Percentiles rank a stretch among this genome's conserved stretches.
phyloP scores from a whole-genome alignment of 805 yeast genomes.

The Yamadazyma insecticola region DNA sequence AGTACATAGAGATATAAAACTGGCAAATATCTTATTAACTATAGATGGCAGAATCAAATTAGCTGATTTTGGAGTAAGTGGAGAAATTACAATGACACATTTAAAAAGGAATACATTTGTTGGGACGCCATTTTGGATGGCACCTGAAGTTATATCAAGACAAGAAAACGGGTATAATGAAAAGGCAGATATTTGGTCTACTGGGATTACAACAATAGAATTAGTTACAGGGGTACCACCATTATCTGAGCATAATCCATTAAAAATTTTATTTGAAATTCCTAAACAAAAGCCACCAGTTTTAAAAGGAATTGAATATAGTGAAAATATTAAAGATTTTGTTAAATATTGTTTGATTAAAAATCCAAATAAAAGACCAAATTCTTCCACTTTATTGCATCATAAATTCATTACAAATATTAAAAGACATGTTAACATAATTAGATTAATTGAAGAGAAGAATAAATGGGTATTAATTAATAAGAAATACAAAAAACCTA shows the following conservation, averaged over 20 bases:
- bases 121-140: slow-evolving; percentile 99
- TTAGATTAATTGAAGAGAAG: slow-evolving; percentile 38
- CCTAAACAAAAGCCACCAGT: slow-evolving; percentile 64
- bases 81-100: slow-evolving; percentile 59
- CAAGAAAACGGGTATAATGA: slow-evolving; percentile 61
- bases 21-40: slow-evolving; percentile 81
- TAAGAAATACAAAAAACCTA: slow-evolving; percentile 12
- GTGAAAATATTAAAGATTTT: slow-evolving; percentile 60
- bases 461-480: slow-evolving; percentile 26
- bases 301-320: slow-evolving; percentile 39
- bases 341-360: slow-evolving; percentile 62
- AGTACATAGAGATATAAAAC: slow-evolving; percentile 87
- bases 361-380: slow-evolving; percentile 61
- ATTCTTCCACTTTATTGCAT: slow-evolving; percentile 51
- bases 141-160: slow-evolving; percentile 83
- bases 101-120: slow-evolving; percentile 70
- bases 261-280: slow-evolving; percentile 68
- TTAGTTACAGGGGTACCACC: slow-evolving; percentile 83
- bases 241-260: slow-evolving; percentile 63
- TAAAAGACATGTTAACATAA: slow-evolving; percentile 22
- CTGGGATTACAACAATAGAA: slow-evolving; percentile 90
- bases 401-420: slow-evolving; percentile 45
- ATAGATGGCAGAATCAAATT: slow-evolving; percentile 66
- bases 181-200: slow-evolving; percentile 93
- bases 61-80: slow-evolving; percentile 93